Percentiles rank a stretch among this genome's conserved stretches.
Conservation (phyloP, 192 early-diverging fungal species). For the Oehlia diaphana region DNA sequence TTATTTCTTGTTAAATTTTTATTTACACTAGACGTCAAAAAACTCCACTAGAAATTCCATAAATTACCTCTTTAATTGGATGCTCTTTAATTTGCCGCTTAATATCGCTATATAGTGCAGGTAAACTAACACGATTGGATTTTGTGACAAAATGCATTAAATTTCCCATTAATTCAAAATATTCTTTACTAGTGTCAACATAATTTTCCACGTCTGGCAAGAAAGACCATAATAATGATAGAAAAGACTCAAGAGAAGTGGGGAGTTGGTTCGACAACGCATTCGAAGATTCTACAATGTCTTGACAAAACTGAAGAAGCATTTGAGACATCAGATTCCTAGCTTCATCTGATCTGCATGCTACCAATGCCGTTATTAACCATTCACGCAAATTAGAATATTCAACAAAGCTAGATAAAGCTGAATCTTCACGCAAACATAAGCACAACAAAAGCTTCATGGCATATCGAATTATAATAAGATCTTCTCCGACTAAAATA, state of each 20-base stretch:
- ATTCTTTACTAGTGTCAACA: constrained; percentile 32
- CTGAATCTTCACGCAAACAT: constrained; percentile 25
- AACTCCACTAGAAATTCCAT: too few species aligned
- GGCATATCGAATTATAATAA: constrained; percentile 26
- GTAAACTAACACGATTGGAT: background rate
- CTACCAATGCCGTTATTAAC: constrained; percentile 19
- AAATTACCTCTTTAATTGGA: constrained; percentile 29
- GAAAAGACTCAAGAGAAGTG: constrained; percentile 16
- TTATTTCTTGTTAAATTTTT: background rate
- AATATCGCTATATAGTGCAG: background rate
- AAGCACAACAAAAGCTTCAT: constrained; percentile 28
- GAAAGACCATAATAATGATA: constrained; percentile 18
- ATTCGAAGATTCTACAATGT: background rate
- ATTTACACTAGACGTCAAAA: background rate
- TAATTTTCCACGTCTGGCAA: constrained; percentile 28
- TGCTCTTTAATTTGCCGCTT: constrained; percentile 24
- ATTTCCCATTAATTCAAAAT: constrained; percentile 27
- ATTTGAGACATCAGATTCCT: constrained; percentile 18
- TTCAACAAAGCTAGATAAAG: constrained; percentile 22
- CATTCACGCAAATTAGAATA: constrained; percentile 25
- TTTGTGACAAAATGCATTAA: constrained; percentile 12
- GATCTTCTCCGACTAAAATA: constrained; percentile 27
- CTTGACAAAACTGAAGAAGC: constrained; percentile 26
- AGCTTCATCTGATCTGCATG: constrained; percentile 29
- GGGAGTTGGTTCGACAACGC: background rate